These are phyloP conservation scores for Cotoneaster glaucophyllus DNA, from an alignment of 306 rosid genomes.

Conservation along the genomic window DNA sequence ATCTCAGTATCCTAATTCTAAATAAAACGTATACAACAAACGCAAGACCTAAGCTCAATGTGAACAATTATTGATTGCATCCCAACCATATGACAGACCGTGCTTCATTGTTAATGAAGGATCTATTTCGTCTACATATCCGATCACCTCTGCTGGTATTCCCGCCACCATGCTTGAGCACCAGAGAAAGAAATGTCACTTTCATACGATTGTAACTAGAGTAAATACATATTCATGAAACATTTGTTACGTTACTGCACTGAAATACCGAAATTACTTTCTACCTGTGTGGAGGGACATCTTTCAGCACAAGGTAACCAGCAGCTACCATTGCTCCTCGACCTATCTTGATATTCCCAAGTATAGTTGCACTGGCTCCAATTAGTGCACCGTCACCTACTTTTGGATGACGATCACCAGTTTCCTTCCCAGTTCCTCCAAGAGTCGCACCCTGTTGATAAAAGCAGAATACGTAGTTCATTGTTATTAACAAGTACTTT, in stretches of 20 bases:
- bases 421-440: constrained; percentile 84
- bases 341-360: constrained; percentile 83
- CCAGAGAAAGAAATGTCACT: background rate
- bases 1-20: background rate
- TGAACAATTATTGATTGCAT: background rate
- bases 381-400: constrained; percentile 87
- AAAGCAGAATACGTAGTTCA: background rate
- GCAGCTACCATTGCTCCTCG: constrained; percentile 85
- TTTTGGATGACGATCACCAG: constrained; percentile 88
- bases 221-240: background rate
- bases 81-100: constrained; percentile 45
- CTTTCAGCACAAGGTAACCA: constrained; percentile 78
- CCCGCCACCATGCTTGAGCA: constrained; percentile 79
- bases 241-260: no score
- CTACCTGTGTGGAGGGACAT: constrained; percentile 73
- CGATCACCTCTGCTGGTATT: constrained; percentile 71
- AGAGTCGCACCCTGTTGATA: constrained; percentile 71
- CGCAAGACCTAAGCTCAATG: background rate
- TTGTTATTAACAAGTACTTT: background rate
- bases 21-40: background rate
- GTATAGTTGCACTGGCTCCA: constrained; percentile 78
- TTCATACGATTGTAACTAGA: constrained; percentile 1
- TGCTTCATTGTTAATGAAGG: constrained; percentile 95
- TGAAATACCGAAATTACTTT: background rate
- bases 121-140: constrained; percentile 51